phyloP scores from a whole-genome alignment of 352 stramenopile genomes.

The Thalassiosira oceanica region DNA sequence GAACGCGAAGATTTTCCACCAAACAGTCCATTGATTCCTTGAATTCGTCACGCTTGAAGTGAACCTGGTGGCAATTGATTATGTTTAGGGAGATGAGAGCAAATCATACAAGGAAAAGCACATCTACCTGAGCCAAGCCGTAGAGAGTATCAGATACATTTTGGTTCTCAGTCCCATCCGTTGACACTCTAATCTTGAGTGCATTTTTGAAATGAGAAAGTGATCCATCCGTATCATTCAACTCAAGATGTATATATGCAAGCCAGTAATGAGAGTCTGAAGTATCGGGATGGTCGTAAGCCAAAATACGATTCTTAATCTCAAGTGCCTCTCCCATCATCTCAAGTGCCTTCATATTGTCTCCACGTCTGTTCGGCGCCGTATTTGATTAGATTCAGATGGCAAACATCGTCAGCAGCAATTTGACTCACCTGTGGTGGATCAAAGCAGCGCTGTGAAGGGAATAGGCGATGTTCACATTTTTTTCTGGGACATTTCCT shows the following conservation, averaged over 20 bases:
- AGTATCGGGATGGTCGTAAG: constrained; percentile 45
- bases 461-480: constrained; percentile 39
- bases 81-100: too few relatives aligned
- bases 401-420: too few relatives aligned
- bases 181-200: constrained; percentile 45
- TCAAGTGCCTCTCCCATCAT: constrained; percentile 52
- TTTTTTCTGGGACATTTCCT: constrained; percentile 14
- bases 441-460: constrained; percentile 52
- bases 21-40: constrained; percentile 52
- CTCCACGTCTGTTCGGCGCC: too few relatives aligned
- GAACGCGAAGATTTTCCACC: constrained; percentile 56
- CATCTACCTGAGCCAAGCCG: constrained; percentile 33
- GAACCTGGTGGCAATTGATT: too few relatives aligned
- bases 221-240: constrained; percentile 40
- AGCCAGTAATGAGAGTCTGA: constrained; percentile 56
- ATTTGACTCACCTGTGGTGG: constrained; percentile 35
- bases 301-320: constrained; percentile 35
- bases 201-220: constrained; percentile 50
- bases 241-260: constrained; percentile 52
- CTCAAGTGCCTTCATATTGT: constrained; percentile 39
- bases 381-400: too few relatives aligned
- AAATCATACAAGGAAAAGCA: too few relatives aligned
- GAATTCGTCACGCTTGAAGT: constrained; percentile 50
- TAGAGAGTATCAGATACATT: constrained; percentile 54
- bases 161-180: constrained; percentile 50